phyloP scores from a whole-genome alignment of 1,139 yeast species.

The Taphrina wiesneri region DNA sequence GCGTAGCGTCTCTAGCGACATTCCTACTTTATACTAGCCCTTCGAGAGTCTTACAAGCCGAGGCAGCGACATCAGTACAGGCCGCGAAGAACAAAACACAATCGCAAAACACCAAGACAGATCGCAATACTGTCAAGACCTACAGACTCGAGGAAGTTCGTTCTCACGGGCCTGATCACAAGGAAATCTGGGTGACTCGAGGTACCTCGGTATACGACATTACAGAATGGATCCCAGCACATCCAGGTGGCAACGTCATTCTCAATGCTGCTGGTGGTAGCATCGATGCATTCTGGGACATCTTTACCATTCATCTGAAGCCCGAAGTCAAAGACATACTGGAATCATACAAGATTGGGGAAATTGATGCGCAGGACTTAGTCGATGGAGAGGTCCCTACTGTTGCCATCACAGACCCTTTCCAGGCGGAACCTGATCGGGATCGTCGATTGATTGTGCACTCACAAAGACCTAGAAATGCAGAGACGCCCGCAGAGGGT shows the following conservation, averaged over 20 bases:
- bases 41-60: background rate
- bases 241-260: slow-evolving; percentile 5
- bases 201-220: slow-evolving; percentile 5
- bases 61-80: background rate
- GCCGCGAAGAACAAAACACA: no score
- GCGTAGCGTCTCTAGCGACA: background rate
- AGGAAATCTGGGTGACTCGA: background rate
- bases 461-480: slow-evolving; percentile 1
- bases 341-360: slow-evolving; percentile 5
- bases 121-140: background rate
- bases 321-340: background rate
- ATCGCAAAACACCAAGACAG: background rate
- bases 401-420: background rate
- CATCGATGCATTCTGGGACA: slow-evolving; percentile 1
- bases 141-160: background rate
- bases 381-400: slow-evolving; percentile 1
- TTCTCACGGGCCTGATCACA: background rate
- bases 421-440: background rate
- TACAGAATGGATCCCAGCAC: slow-evolving; percentile 4
- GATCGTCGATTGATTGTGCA: slow-evolving; percentile 4
- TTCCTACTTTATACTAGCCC: background rate
- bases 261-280: slow-evolving; percentile 11
- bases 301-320: slow-evolving; percentile 1
- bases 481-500: slow-evolving; percentile 1
- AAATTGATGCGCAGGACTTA: background rate